These are phyloP conservation scores for Ganoderma meredithae DNA, from an alignment of 1,284 basidiomycete genomes.

Conservation along the genomic window DNA sequence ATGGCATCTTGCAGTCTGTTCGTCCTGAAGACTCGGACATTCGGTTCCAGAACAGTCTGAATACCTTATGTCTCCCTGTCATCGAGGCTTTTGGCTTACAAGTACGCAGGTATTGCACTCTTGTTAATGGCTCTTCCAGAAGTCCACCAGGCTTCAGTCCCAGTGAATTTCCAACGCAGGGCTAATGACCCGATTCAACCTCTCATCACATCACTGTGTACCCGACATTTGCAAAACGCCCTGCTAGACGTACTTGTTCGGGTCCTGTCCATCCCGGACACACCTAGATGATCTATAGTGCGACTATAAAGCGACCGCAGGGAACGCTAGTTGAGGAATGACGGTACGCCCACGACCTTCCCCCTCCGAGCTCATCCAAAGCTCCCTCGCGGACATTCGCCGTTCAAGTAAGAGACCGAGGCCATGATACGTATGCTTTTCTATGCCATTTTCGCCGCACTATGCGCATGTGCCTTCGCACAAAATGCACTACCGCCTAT, in stretches of 20 bases:
- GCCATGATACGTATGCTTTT: not conserved
- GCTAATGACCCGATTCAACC: not conserved
- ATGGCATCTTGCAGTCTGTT: not conserved
- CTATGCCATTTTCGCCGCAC: not conserved
- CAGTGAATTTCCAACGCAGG: not conserved
- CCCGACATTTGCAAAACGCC: not conserved
- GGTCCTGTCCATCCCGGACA: not conserved
- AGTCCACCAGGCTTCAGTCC: not conserved
- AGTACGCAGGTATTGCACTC: not conserved
- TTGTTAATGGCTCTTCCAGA: not conserved
- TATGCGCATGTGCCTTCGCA: not conserved
- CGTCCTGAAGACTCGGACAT: not conserved
- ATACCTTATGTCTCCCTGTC: not conserved
- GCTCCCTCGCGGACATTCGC: too few relatives aligned
- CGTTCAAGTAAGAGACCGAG: too few relatives aligned
- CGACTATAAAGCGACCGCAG: not conserved
- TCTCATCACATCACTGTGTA: not conserved
- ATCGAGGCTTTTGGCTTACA: not conserved
- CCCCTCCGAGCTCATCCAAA: not conserved
- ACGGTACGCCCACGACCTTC: not conserved
- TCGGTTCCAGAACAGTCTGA: not conserved
- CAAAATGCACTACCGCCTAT: not conserved
- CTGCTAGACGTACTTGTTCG: not conserved
- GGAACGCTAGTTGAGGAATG: not conserved
- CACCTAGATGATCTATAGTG: not conserved